Evolutionary conservation across 768 basidiomycete species (phyloP).

Genomic region (Dacryopinax spathularia): DNA sequence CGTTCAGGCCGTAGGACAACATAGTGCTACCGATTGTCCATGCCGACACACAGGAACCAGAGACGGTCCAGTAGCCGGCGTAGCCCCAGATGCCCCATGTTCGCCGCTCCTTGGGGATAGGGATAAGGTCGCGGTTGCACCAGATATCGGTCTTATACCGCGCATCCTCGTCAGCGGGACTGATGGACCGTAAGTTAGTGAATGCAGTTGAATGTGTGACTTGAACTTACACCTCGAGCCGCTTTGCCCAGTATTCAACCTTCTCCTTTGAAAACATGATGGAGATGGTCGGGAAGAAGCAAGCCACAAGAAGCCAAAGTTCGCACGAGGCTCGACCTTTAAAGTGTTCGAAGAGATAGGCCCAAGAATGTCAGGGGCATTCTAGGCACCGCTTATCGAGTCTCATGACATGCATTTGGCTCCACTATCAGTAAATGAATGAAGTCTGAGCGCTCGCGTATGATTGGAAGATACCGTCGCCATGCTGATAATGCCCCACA

Average conservation of each 20-base stretch:
- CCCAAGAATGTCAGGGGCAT: background rate
- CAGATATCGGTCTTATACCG: conserved; percentile 2
- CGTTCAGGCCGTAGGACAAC: background rate
- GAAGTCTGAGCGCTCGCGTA: background rate
- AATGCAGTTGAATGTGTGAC: background rate
- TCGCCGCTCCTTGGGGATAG: background rate
- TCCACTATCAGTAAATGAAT: background rate
- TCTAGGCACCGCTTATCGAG: background rate
- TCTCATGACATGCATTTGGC: background rate
- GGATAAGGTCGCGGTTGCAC: conserved; percentile 1
- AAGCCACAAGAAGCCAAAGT: background rate
- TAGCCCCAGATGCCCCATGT: conserved; percentile 2
- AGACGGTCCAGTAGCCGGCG: background rate
- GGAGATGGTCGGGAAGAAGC: background rate
- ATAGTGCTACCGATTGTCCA: conserved; percentile 1
- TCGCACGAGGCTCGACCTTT: background rate
- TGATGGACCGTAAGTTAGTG: background rate
- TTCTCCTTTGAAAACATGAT: background rate
- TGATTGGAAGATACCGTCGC: background rate
- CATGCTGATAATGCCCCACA: background rate
- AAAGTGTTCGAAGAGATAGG: background rate
- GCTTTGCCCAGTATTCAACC: background rate
- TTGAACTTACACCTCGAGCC: background rate
- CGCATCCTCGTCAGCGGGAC: background rate
- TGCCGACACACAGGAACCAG: conserved; percentile 3